Conservation (phyloP, 495 filamentous ascomycete species). For the Cercophora samala region DNA sequence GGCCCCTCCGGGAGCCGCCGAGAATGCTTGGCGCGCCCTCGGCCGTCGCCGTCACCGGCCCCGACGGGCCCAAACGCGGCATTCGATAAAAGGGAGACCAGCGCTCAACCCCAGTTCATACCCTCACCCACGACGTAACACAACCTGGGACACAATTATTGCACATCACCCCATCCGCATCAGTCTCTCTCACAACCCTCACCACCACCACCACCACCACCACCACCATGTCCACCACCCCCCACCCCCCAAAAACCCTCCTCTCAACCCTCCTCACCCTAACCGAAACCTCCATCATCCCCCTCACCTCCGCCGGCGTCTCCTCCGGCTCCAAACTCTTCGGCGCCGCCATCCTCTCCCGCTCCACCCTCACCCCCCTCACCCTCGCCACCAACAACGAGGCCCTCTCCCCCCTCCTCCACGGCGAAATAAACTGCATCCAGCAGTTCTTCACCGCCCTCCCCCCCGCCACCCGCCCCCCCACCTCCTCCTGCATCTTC, state of each 20-base stretch:
- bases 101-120: not conserved
- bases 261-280: constrained; percentile 33
- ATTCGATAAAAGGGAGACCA: not conserved
- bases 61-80: not conserved
- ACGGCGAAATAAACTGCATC: constrained; percentile 48
- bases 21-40: not conserved
- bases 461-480: constrained; percentile 23
- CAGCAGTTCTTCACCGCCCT: constrained; percentile 36
- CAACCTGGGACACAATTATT: too few relatives aligned
- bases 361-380: constrained; percentile 25
- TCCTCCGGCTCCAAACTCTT: constrained; percentile 41
- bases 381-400: constrained; percentile 43
- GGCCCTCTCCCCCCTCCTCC: constrained; percentile 36
- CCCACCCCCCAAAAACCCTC: constrained; percentile 27
- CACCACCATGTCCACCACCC: constrained; percentile 1
- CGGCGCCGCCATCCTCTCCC: constrained; percentile 39
- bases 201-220: not conserved
- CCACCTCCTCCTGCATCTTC: constrained; percentile 40
- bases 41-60: constrained; percentile 9
- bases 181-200: not conserved
- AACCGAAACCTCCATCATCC: constrained; percentile 34
- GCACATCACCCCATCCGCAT: too few relatives aligned
- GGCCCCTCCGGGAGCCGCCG: constrained; percentile 8
- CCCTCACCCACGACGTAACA: too few relatives aligned
- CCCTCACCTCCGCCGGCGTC: constrained; percentile 36